Base-by-base conservation (phyloP, 148 eudicot genomes). In the Spergularia bocconei region DNA sequence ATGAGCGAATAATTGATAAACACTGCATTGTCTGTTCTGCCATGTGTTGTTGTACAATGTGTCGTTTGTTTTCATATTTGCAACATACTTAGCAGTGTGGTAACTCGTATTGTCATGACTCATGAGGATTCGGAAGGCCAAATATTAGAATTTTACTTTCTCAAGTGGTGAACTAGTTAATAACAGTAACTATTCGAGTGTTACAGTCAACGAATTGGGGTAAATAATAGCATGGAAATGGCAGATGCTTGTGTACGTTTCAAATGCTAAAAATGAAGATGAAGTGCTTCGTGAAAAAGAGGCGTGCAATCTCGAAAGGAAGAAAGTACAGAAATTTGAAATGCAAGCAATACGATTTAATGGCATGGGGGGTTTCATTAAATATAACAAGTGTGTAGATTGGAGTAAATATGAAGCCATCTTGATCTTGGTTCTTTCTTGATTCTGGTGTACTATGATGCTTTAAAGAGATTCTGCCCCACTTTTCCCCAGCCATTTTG, bases 251-350 rank as follows among this genome's bases (percentile, higher is more conserved):
- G 72, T 67, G 72, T 20, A 48, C 25, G 65, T 39, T 55, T 23
- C 57, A 17, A 67, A 74, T 29, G 36, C 36, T 29, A 53, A 33
- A 59, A 52, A 62, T 11, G 23, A 61, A 19, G 14, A 23, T 23
- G 25, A 50, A 61, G 55, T 70, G 1, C 48, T 29, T 2, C 0
- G 75, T 62, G 38, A 19, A 54, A 12, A 67, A 54, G 60, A 63
- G 61, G 86, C 86, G 86, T 84, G 86, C 86, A 80, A 78, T 79
- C 84, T 84, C 79, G 84, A 66, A 70, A 36, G 54, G 19, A 29
- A 25, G 59, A 74, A 84, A 74, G 76, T 69, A 71, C 74, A 77
- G 64, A 78, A 78, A 84, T 80, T 84, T 84, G 63, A 84, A 84
- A 84, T 69, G 41, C 52, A 80, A 80, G 75, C 83, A 74, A 83